phyloP scores from a whole-genome alignment of 176 grass and related monocot species.

The Chrysopogon serrulatus region DNA sequence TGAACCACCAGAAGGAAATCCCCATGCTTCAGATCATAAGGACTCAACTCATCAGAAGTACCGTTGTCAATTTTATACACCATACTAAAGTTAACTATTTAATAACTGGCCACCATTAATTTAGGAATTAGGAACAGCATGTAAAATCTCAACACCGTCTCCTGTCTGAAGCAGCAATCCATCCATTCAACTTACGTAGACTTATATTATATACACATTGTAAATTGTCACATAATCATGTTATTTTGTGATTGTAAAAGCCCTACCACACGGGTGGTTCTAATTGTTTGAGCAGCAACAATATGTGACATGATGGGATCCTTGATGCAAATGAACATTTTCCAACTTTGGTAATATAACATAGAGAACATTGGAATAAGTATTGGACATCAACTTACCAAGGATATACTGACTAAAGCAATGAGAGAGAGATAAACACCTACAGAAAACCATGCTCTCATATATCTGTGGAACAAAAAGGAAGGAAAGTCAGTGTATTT shows the following conservation, averaged over 20 bases:
- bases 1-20: slow-evolving; percentile 1
- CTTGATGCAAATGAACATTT: not conserved
- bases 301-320: not conserved
- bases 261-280: not conserved
- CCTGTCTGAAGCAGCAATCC: not conserved
- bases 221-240: slow-evolving; percentile 11
- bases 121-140: not conserved
- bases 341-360: slow-evolving; percentile 7
- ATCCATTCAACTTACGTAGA: not conserved
- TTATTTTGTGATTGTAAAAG: not conserved
- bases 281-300: slow-evolving; percentile 18
- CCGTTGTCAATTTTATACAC: not conserved
- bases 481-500: slow-evolving; percentile 2
- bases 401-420: slow-evolving; percentile 56
- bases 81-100: not conserved
- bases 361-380: slow-evolving; percentile 11
- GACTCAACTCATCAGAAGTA: not conserved
- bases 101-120: not conserved
- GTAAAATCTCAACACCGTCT: not conserved
- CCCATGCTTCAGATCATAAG: not conserved
- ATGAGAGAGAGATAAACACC: slow-evolving; percentile 65
- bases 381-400: slow-evolving; percentile 49
- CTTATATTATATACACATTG: not conserved
- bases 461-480: slow-evolving; percentile 38
- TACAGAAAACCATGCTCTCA: slow-evolving; percentile 72